Base-by-base conservation (phyloP, 352 stramenopile species). In the Aphanomyces astaci region DNA sequence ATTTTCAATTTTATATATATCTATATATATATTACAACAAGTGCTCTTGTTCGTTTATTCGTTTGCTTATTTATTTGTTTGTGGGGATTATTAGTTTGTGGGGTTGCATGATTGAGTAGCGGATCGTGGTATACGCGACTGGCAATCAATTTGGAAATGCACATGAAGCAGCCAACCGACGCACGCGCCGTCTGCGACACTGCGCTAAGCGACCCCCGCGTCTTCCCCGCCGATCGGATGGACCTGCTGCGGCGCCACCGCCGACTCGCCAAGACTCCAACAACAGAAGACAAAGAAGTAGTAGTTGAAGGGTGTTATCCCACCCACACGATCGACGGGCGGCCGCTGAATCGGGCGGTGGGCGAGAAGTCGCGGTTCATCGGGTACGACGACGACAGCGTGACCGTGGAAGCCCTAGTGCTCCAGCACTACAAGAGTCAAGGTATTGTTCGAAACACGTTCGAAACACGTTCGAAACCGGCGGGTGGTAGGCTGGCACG, bases 341-440 rank as follows among this genome's bases (percentile, higher is more conserved):
- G 86, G 46, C 86, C 86, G 22, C 71, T 92, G 17, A 94, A 92
- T 73, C 83, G 84, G 7, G 73, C 78, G 64, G 90, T 74, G 5
- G 84, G 83, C 1, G 78, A 90, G 49, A 94, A 94, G 43, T 95
- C 85, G 17, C 76, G 86, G 0, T 96, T 96, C 36, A 82, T 96
- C 31, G 88, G 88, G 10, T 95, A 91, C 66, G 88, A 93, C 30
- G 86, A 95, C 54, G 85, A 91, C 40, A 81, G 81, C 5, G 95
- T 86, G 43, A 87, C 78, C 4, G 88, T 95, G 4, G 88, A 96
- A 60, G 80, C 90, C 56, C 77, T 96, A 46, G 87, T 92, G 15
- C 52, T 95, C 11, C 87, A 95, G 68, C 79, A 90, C 45, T 94
- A 49, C 31, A 40, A 68, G 4, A n/a, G 13, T 4, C 4, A 72